phyloP scores from a whole-genome alignment of 495 filamentous ascomycete genomes.

The Darksidea phi region DNA sequence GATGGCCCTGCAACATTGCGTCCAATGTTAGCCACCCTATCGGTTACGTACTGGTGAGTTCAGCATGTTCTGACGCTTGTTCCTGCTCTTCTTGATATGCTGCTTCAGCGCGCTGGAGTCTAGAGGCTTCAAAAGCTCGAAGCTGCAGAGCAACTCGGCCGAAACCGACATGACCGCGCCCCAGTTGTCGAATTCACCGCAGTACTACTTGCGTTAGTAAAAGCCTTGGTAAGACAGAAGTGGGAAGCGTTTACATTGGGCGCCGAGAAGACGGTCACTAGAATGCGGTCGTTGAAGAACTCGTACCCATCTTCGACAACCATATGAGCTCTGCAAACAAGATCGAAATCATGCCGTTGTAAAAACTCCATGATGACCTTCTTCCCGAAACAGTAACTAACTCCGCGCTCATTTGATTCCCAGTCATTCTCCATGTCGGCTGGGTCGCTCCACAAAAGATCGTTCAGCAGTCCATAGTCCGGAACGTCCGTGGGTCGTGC shows the following conservation, averaged over 20 bases:
- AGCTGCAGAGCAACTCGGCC: conserved; percentile 88
- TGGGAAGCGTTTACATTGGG: conserved; percentile 73
- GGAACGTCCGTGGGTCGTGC: conserved; percentile 95
- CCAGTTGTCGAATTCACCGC: conserved; percentile 99
- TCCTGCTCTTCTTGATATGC: conserved; percentile 97
- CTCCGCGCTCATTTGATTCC: conserved; percentile 95
- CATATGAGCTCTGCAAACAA: conserved; percentile 98
- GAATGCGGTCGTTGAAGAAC: conserved; percentile 92
- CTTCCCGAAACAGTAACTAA: conserved; percentile 98
- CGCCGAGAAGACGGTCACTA: conserved; percentile 97
- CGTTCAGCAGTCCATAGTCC: conserved; percentile 94
- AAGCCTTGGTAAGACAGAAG: conserved; percentile 33
- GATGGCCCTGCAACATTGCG: conserved; percentile 17
- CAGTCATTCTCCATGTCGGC: conserved; percentile 97
- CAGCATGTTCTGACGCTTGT: conserved; percentile 84
- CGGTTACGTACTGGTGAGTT: conserved; percentile 74
- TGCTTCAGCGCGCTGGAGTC: conserved; percentile 97
- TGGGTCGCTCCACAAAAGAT: conserved; percentile 96
- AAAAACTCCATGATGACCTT: conserved; percentile 98
- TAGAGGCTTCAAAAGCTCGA: conserved; percentile 93
- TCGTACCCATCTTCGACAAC: conserved; percentile 99
- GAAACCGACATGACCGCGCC: conserved; percentile 98
- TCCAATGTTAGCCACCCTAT: conserved; percentile 2
- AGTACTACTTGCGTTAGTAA: conserved; percentile 63
- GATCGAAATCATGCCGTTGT: conserved; percentile 90